Evolutionary conservation across 768 basidiomycete genomes (phyloP), one percentile per base, ranked within the genome.

Genomic region (Lactarius akahatsu): DNA sequence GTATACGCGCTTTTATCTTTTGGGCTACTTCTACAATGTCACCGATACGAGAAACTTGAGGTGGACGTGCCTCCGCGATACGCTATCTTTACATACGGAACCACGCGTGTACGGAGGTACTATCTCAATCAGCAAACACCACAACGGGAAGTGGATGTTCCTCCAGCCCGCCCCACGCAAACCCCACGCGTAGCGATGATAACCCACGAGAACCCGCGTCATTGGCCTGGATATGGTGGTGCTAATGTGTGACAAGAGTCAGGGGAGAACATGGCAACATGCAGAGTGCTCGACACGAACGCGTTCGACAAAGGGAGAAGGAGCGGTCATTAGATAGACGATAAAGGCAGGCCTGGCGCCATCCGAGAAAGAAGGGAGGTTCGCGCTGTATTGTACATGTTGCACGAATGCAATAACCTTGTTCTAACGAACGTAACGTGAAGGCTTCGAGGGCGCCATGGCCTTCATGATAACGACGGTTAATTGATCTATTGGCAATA

Each of bases 171-270:
- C 57, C 26, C 66, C 66, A 67, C 62, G 66, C 62, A 59, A 63
- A 56, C 34, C 50, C 66, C 66, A 67, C 62, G 66, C 47, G 66
- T 67, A 30, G 36, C 60, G 50, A 63, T 47, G 41, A 59, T 63
- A 38, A 43, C 66, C 41, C 52, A 67, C 58, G 63, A 41, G 58
- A 58, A n/a, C 10, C 58, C 4, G 66, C 58, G 66, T 57, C 66
- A 63, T 63, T 23, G n/a, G 26, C 40, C 52, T 52, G 47, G 50
- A 43, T 56, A 55, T 41, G 16, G 38, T 45, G 57, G 34, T 45
- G 57, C 66, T 8, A 54, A 57, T 38, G 66, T 59, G 57, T 59
- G 61, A 63, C 57, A 56, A 57, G 58, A 38, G 57, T 43, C 38
- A 5, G 41, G 41, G 34, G 34, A 55, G 52, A 52, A 52, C 40